Conservation (phyloP, 2,329 filamentous ascomycete genomes). For the Fusarium xylarioides region DNA sequence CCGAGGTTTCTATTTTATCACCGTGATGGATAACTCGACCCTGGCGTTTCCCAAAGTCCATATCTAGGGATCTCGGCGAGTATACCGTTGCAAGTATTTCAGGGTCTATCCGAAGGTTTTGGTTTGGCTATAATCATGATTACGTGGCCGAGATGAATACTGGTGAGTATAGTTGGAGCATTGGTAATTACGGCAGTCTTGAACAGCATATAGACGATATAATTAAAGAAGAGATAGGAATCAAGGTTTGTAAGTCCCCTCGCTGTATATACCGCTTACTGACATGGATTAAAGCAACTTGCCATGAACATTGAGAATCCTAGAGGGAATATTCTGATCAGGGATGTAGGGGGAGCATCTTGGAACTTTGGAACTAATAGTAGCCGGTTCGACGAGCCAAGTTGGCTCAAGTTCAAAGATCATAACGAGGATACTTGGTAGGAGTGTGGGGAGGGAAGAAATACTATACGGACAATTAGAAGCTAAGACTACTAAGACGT, state of each 20-base stretch:
- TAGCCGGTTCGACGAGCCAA: background rate
- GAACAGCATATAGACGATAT: accelerated
- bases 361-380: background rate
- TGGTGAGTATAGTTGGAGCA: background rate
- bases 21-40: accelerated
- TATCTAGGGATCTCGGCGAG: background rate
- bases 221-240: accelerated
- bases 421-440: background rate
- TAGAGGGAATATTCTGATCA: background rate
- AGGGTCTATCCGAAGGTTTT: background rate
- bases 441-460: accelerated
- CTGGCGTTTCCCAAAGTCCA: accelerated
- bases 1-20: background rate
- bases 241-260: background rate
- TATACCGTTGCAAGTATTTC: accelerated
- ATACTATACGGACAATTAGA: background rate
- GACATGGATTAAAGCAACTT: background rate
- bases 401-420: background rate
- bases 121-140: background rate
- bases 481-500: background rate
- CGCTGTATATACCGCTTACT: background rate
- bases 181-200: background rate
- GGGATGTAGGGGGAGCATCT: accelerated
- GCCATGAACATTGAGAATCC: background rate
- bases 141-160: background rate